Evolutionary conservation across 768 basidiomycete genomes (phyloP), one percentile per base, ranked within the genome.

Genomic region (Amanita jacksonii): DNA sequence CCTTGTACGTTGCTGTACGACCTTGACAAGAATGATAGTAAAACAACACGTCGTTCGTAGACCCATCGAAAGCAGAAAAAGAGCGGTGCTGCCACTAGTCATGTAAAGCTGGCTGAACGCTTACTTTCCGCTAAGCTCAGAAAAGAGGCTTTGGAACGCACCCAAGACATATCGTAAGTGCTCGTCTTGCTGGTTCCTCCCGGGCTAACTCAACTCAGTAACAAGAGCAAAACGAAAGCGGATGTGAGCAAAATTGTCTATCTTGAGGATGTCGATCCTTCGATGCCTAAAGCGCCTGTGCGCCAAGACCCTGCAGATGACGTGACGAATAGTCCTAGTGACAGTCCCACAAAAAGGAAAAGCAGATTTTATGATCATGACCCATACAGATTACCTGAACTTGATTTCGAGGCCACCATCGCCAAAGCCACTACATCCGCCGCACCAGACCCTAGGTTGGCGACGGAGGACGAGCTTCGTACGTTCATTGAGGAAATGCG

Each of bases 401-500:
- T 93, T 41, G 69, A 91, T 50, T 53, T 93, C 50, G 77, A 81
- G 30, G 73, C 73, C 33, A 69, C 65, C 12, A 63, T 88, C 5
- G 70, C 76, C 1, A 73, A 78, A 49, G 83, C 73, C 20, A 81
- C 83, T 3, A 71, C 70, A 7, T 64, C 76, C 3, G 56, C 61
- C 19, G 75, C 68, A 8, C 85, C 89, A 2, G 96, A 99, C 59
- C 90, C 92, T 4, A 80, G 96, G 20, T 68, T 99, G 10, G 96
- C 96, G 1, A 98, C 96, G 0, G 96, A 96, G 59, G 96, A 92
- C 31, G 96, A 99, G 58, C 70, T 98, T 2, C 81, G 82, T 15
- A 64, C 76, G 1, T 98, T 98, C 63, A 96, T 98, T 50, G 92
- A 97, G 47, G 87, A 93, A 35, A 93, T 97, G 82, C 79, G 83